Conservation (phyloP, 306 rosid species). For the Lathyrus aphaca region DNA sequence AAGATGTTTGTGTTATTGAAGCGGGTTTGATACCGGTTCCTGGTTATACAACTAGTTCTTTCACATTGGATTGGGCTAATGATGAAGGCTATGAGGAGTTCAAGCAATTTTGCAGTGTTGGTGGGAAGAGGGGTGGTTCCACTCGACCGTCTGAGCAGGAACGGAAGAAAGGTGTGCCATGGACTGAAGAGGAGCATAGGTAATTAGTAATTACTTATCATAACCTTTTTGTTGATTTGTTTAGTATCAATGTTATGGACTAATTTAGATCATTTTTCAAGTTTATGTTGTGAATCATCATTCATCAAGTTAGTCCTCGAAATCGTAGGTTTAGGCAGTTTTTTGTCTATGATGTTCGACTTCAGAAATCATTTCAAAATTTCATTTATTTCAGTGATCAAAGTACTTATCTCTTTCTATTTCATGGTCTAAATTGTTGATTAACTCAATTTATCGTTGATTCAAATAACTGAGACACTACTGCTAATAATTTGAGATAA, state of each 20-base stretch:
- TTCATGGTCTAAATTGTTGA: no score
- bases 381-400: no score
- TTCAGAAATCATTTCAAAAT: no score
- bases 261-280: conserved; percentile 22
- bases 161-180: conserved; percentile 89
- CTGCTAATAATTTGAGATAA: not conserved
- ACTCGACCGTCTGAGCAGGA: conserved; percentile 76
- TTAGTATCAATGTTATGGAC: not conserved
- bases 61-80: conserved; percentile 72
- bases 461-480: no score
- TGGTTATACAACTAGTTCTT: conserved; percentile 58
- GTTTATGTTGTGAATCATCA: not conserved
- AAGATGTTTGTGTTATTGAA: conserved; percentile 84
- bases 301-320: not conserved
- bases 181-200: conserved; percentile 98
- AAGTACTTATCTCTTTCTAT: no score
- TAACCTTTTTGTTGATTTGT: not conserved
- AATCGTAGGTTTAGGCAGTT: no score
- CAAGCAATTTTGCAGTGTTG: conserved; percentile 60
- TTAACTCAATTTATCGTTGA: no score
- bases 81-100: conserved; percentile 64
- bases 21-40: conserved; percentile 82
- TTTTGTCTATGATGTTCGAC: no score
- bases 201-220: conserved; percentile 43
- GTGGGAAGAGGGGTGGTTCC: conserved; percentile 61